A percentile compares a stretch with the other conserved stretches of the same genome.
phyloP scores from a whole-genome alignment of 164 flowering plant genomes.

The Akebia trifoliata region DNA sequence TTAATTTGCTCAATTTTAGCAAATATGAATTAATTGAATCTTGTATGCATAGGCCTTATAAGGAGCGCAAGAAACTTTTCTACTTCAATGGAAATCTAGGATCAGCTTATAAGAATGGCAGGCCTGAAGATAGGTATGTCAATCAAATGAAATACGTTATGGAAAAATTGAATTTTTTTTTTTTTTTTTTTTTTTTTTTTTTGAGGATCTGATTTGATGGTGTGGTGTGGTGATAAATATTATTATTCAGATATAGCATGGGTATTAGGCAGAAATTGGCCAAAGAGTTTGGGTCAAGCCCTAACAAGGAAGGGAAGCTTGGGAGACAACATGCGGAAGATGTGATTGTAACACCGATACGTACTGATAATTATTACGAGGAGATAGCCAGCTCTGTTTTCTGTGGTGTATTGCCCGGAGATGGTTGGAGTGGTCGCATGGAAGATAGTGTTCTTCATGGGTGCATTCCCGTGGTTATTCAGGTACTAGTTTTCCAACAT shows the following conservation, averaged over 20 bases:
- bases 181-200: neutral
- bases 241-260: conserved; percentile 84
- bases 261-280: conserved; percentile 92
- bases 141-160: conserved; percentile 11
- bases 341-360: conserved; percentile 72
- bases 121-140: conserved; percentile 89
- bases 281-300: conserved; percentile 84
- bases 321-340: conserved; percentile 80
- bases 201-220: neutral
- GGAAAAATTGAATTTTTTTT: neutral
- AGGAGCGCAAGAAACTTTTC: conserved; percentile 64
- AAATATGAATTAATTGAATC: conserved; percentile 6
- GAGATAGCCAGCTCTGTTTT: conserved; percentile 74
- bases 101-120: conserved; percentile 65
- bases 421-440: conserved; percentile 99
- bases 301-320: conserved; percentile 81
- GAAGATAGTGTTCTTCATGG: conserved; percentile 95
- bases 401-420: conserved; percentile 97
- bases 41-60: conserved; percentile 50
- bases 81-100: conserved; percentile 98
- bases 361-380: conserved; percentile 54
- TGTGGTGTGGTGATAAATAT: too few relatives aligned
- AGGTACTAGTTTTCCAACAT: too few relatives aligned
- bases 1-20: too few relatives aligned
- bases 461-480: conserved; percentile 94